Evolutionary conservation across 176 grass and related monocot genomes (phyloP).

Genomic region (Triticum dicoccoides): DNA sequence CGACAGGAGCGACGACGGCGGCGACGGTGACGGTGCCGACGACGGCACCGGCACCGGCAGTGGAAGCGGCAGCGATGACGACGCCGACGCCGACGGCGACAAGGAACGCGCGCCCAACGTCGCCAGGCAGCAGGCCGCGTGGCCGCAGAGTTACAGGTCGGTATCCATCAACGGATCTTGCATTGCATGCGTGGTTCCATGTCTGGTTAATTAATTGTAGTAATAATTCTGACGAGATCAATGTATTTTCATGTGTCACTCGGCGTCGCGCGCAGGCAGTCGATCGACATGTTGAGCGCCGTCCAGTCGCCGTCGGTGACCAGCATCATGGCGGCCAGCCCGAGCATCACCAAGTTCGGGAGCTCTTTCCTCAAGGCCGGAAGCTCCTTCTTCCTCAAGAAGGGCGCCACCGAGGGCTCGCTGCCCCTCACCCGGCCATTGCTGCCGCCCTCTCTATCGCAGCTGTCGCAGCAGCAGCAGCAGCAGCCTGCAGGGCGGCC

Average conservation of each 20-base stretch:
- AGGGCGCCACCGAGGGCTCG: slow-evolving; percentile 8
- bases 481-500: not conserved
- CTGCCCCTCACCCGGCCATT: slow-evolving; percentile 42
- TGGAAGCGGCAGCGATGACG: not conserved
- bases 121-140: slow-evolving; percentile 17
- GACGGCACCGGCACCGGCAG: no score
- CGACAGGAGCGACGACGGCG: slow-evolving; percentile 12
- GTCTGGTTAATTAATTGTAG: not conserved
- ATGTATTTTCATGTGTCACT: not conserved
- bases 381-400: slow-evolving; percentile 46
- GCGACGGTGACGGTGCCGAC: not conserved
- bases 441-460: slow-evolving; percentile 26
- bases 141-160: slow-evolving; percentile 78
- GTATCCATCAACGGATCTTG: not conserved
- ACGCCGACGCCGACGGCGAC: not conserved
- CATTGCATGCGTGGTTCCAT: not conserved
- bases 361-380: slow-evolving; percentile 40
- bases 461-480: not conserved
- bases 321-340: slow-evolving; percentile 46
- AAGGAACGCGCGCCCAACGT: not conserved
- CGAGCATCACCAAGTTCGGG: slow-evolving; percentile 33
- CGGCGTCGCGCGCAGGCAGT: slow-evolving; percentile 35
- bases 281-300: slow-evolving; percentile 55
- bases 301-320: slow-evolving; percentile 58
- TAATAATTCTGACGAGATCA: not conserved